Percentiles rank a stretch among this genome's conserved stretches.
Evolutionary conservation across 2,329 filamentous ascomycete species (phyloP).

Genomic region (Nothopassalora personata): DNA sequence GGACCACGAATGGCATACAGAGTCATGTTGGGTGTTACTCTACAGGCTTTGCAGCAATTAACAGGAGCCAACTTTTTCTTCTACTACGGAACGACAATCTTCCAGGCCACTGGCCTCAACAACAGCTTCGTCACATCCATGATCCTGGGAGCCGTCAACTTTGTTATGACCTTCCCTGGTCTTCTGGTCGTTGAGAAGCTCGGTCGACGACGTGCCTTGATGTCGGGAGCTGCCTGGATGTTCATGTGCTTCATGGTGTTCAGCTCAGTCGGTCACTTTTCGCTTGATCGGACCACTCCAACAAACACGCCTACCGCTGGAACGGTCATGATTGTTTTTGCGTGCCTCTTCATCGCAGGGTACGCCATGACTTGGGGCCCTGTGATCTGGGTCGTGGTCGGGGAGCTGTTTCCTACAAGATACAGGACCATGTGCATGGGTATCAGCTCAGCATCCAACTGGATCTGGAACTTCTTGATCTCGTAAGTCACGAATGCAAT

Average conservation of each 20-base stretch:
- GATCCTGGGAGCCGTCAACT: constrained; percentile 46
- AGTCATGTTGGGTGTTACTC: constrained; percentile 55
- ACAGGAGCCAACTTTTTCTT: constrained; percentile 67
- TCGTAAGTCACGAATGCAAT: constrained; percentile 4
- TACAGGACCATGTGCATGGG: constrained; percentile 46
- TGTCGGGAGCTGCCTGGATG: constrained; percentile 45
- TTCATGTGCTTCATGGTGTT: constrained; percentile 56
- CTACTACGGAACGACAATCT: constrained; percentile 47
- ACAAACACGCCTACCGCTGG: constrained; percentile 44
- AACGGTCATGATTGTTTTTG: constrained; percentile 60
- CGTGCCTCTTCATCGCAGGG: constrained; percentile 61
- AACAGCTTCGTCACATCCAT: constrained; percentile 45
- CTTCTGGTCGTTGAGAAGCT: constrained; percentile 45
- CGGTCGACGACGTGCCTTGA: constrained; percentile 43
- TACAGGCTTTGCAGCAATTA: constrained; percentile 63
- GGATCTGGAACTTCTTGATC: constrained; percentile 43
- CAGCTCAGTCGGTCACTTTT: constrained; percentile 43
- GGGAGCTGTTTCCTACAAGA: constrained; percentile 50
- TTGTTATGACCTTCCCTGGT: constrained; percentile 43
- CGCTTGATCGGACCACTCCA: constrained; percentile 33
- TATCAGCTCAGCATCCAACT: constrained; percentile 57
- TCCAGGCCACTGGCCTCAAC: constrained; percentile 31
- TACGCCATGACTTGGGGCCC: constrained; percentile 68
- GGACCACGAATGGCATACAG: constrained; percentile 63
- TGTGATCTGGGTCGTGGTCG: constrained; percentile 53